Conservation (phyloP, 2,329 filamentous ascomycete genomes). For the Massarina eburnea region DNA sequence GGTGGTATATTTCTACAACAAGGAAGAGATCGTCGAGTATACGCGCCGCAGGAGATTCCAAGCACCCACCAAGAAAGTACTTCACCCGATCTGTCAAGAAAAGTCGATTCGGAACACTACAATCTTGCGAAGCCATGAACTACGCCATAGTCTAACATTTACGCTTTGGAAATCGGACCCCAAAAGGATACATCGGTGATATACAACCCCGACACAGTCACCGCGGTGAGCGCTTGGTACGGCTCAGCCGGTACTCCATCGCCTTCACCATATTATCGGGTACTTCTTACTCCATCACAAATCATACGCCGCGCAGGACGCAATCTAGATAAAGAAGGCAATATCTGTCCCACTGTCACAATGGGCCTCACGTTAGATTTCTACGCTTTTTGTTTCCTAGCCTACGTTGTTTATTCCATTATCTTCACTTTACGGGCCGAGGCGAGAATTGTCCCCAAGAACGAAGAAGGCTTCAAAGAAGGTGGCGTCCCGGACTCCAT, state of each 20-base stretch:
- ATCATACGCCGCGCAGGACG: neutral
- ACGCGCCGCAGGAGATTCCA: neutral
- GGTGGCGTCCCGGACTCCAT: slow-evolving; percentile 1
- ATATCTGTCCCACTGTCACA: neutral
- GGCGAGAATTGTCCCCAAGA: slow-evolving; percentile 6
- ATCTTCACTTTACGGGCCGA: slow-evolving; percentile 6
- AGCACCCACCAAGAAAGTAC: neutral
- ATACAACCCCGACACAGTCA: neutral
- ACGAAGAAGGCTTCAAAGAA: neutral
- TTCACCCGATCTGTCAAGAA: neutral
- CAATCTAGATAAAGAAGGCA: neutral
- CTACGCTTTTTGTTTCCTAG: slow-evolving; percentile 9
- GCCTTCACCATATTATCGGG: neutral
- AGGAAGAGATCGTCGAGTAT: neutral
- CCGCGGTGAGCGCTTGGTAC: neutral
- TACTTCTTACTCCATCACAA: neutral
- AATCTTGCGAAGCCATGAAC: neutral
- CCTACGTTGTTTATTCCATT: slow-evolving; percentile 9
- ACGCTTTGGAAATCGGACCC: neutral
- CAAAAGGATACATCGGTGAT: neutral
- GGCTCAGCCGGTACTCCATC: neutral
- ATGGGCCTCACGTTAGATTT: slow-evolving; percentile 7
- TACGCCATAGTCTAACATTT: neutral
- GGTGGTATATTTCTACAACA: neutral
- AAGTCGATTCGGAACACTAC: neutral